phyloP scores from a whole-genome alignment of 257 asterid species.

The Gynochthodes officinalis region DNA sequence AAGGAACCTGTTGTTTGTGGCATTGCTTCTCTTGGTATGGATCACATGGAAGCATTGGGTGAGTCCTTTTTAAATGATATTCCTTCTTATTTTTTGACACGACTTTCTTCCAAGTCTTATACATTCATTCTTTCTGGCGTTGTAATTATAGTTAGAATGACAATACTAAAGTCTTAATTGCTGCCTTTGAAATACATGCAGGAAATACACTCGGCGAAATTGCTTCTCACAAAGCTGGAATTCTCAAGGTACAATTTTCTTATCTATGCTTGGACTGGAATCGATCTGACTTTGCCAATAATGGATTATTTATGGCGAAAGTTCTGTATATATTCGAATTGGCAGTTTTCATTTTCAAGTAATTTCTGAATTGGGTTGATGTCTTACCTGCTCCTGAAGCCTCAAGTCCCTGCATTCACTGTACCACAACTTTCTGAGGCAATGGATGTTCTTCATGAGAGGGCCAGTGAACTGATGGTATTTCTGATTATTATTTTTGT shows the following conservation, averaged over 20 bases:
- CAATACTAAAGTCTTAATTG: neutral
- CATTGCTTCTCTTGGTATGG: slow-evolving; percentile 87
- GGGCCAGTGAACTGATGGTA: slow-evolving; percentile 62
- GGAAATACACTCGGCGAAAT: slow-evolving; percentile 62
- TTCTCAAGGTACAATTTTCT: slow-evolving; percentile 58
- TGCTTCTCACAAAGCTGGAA: slow-evolving; percentile 96
- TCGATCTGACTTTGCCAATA: slow-evolving; percentile 11
- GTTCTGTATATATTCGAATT: slow-evolving; percentile 25
- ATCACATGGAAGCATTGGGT: slow-evolving; percentile 93
- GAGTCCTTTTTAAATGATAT: slow-evolving; percentile 18
- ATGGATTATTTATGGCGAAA: slow-evolving; percentile 24
- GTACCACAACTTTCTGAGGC: slow-evolving; percentile 83
- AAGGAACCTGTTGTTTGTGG: slow-evolving; percentile 88
- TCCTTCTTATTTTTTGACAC: no score
- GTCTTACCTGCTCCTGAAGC: slow-evolving; percentile 63
- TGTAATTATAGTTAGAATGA: neutral
- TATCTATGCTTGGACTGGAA: slow-evolving; percentile 16
- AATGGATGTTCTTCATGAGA: slow-evolving; percentile 65
- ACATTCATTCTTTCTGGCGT: neutral
- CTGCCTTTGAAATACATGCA: slow-evolving; percentile 17
- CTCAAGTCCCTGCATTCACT: slow-evolving; percentile 79
- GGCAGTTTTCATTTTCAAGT: slow-evolving; percentile 39
- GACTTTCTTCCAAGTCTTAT: neutral
- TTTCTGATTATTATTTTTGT: neutral
- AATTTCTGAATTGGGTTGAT: slow-evolving; percentile 48